These are phyloP conservation scores for Populus hybrid DNA, from an alignment of 441 rosid genomes.

Conservation along the genomic window DNA sequence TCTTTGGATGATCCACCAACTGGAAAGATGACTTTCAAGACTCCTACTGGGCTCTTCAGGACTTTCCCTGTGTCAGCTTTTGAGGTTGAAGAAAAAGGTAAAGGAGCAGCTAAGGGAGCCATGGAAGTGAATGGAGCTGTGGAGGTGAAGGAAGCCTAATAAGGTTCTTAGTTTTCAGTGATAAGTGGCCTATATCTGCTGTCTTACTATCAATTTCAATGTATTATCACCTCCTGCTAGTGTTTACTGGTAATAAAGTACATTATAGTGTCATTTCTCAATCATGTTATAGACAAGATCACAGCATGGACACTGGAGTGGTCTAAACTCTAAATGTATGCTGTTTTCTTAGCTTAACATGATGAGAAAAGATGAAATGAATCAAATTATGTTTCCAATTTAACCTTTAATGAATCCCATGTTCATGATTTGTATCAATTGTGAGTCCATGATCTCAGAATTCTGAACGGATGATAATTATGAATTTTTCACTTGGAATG, in stretches of 20 bases:
- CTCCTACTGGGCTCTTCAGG: constrained; percentile 58
- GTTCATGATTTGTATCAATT: too few relatives aligned
- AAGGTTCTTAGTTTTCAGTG: neutral
- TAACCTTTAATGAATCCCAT: too few relatives aligned
- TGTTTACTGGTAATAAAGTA: constrained; percentile 17
- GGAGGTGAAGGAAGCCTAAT: constrained; percentile 36
- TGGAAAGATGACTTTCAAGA: constrained; percentile 54
- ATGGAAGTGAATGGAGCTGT: constrained; percentile 22
- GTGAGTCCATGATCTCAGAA: too few relatives aligned
- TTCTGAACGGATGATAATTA: too few relatives aligned
- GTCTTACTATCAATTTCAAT: neutral
- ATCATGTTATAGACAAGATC: neutral
- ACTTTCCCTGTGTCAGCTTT: constrained; percentile 57
- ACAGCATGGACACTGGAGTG: neutral
- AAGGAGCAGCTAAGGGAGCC: constrained; percentile 21
- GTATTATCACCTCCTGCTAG: neutral
- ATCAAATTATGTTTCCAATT: neutral
- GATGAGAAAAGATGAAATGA: neutral
- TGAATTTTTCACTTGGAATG: too few relatives aligned
- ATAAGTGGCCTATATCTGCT: neutral
- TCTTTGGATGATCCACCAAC: constrained; percentile 50
- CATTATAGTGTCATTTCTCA: neutral
- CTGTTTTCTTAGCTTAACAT: neutral
- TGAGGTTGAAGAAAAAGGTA: constrained; percentile 34
- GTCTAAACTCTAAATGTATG: neutral